phyloP scores from a whole-genome alignment of 371 early-diverging fungal genomes.

The Actinomortierella wolfii region DNA sequence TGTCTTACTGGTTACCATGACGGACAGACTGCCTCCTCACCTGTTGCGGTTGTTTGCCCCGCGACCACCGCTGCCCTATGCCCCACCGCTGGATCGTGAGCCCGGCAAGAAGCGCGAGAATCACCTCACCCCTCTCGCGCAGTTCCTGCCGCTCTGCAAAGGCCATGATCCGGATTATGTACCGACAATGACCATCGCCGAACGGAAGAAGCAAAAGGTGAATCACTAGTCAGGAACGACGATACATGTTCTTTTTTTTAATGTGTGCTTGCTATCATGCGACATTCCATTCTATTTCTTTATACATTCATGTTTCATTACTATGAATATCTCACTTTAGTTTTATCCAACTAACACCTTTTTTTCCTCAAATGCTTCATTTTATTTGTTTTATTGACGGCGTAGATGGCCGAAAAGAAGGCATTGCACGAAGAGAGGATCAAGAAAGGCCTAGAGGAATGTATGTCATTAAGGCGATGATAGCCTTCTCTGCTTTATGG shows the following conservation, averaged over 20 bases:
- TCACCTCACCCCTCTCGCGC: constrained; percentile 67
- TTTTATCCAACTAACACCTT: too few relatives aligned
- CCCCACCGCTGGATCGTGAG: constrained; percentile 78
- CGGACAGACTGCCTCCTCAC: constrained; percentile 82
- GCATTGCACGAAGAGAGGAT: constrained; percentile 63
- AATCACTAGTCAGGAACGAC: constrained; percentile 3
- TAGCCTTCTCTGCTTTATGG: not conserved
- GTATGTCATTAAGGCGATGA: constrained; percentile 35
- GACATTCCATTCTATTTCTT: not conserved
- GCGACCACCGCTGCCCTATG: constrained; percentile 80
- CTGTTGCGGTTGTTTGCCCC: constrained; percentile 91
- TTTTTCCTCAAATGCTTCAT: not conserved
- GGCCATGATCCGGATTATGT: constrained; percentile 77
- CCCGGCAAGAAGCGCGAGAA: constrained; percentile 69
- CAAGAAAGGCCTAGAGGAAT: constrained; percentile 57
- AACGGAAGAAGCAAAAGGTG: constrained; percentile 76
- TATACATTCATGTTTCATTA: not conserved
- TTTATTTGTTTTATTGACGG: not conserved
- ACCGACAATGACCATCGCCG: constrained; percentile 73
- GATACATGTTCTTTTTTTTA: not conserved
- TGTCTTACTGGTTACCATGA: too few relatives aligned
- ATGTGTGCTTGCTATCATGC: not conserved
- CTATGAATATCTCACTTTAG: too few relatives aligned
- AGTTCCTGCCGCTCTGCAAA: constrained; percentile 61
- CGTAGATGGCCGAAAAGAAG: constrained; percentile 58